phyloP scores from a whole-genome alignment of 148 eudicot species.

The Cornus suecica region DNA sequence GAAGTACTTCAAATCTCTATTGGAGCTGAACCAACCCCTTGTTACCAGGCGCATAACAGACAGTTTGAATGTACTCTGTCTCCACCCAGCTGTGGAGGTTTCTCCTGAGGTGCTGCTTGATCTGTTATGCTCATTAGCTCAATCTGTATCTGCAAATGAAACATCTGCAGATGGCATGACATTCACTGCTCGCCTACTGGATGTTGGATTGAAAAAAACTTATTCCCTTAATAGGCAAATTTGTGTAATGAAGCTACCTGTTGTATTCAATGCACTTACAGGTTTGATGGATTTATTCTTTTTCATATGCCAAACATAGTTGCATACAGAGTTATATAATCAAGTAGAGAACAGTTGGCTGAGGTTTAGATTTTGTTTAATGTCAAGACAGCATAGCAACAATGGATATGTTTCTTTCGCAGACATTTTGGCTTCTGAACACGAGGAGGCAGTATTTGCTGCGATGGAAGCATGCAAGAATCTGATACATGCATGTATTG shows the following conservation, averaged over 20 bases:
- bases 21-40: constrained; percentile 63
- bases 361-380: background rate
- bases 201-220: constrained; percentile 73
- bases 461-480: constrained; percentile 74
- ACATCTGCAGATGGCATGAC: constrained; percentile 86
- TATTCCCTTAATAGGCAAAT: constrained; percentile 51
- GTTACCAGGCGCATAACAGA: constrained; percentile 81
- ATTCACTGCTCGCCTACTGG: constrained; percentile 74
- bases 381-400: background rate
- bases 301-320: background rate
- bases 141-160: constrained; percentile 48
- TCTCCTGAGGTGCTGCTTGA: constrained; percentile 68
- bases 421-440: constrained; percentile 80
- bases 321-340: background rate
- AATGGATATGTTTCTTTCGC: constrained; percentile 28
- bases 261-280: constrained; percentile 64
- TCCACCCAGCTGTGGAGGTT: constrained; percentile 51
- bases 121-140: constrained; percentile 60
- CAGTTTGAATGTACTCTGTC: constrained; percentile 61
- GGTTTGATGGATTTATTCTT: constrained; percentile 32
- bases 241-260: constrained; percentile 76
- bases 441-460: constrained; percentile 75
- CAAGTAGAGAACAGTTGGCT: background rate
- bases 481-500: constrained; percentile 65
- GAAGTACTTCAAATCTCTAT: constrained; percentile 65